Conservation (phyloP, 805 yeast genomes). For the Sugiyamaella floridensis region DNA sequence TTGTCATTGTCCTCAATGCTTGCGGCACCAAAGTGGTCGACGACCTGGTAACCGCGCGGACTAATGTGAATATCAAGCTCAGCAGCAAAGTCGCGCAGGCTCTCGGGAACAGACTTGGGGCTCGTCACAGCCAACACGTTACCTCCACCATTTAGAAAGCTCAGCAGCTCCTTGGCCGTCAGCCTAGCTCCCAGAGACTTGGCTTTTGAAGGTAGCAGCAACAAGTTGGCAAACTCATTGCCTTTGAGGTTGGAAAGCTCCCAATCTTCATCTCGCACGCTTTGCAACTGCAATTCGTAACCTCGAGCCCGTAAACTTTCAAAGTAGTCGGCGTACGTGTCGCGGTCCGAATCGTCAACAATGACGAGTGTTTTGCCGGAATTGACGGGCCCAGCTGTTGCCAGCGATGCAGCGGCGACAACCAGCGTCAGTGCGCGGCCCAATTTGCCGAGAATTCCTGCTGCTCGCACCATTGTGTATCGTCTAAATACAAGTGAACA, state of each 20-base stretch:
- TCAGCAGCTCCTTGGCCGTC: slow-evolving; percentile 44
- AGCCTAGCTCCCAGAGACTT: slow-evolving; percentile 38
- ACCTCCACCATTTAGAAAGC: slow-evolving; percentile 64
- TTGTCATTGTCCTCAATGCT: slow-evolving; percentile 15
- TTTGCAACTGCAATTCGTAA: slow-evolving; percentile 29
- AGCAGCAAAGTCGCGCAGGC: slow-evolving; percentile 58
- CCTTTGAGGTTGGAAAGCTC: slow-evolving; percentile 38
- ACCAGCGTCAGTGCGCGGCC: not conserved
- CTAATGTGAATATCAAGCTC: slow-evolving; percentile 81
- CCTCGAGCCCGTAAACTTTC: slow-evolving; percentile 30
- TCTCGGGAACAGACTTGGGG: slow-evolving; percentile 48
- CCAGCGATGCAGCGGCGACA: slow-evolving; percentile 1
- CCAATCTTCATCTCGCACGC: slow-evolving; percentile 27
- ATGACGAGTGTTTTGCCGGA: slow-evolving; percentile 27
- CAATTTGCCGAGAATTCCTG: not conserved
- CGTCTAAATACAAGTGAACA: not conserved
- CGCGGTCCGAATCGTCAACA: slow-evolving; percentile 26
- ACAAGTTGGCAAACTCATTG: slow-evolving; percentile 46
- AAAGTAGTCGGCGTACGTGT: slow-evolving; percentile 13
- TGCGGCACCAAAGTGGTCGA: slow-evolving; percentile 54
- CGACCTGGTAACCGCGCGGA: slow-evolving; percentile 58
- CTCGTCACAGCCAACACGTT: slow-evolving; percentile 60
- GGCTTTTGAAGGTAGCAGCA: slow-evolving; percentile 50
- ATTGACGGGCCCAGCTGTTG: slow-evolving; percentile 12
- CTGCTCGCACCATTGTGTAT: not conserved